Evolutionary conservation across 805 yeast species (phyloP).

Genomic region (Sungouiella blattae): DNA sequence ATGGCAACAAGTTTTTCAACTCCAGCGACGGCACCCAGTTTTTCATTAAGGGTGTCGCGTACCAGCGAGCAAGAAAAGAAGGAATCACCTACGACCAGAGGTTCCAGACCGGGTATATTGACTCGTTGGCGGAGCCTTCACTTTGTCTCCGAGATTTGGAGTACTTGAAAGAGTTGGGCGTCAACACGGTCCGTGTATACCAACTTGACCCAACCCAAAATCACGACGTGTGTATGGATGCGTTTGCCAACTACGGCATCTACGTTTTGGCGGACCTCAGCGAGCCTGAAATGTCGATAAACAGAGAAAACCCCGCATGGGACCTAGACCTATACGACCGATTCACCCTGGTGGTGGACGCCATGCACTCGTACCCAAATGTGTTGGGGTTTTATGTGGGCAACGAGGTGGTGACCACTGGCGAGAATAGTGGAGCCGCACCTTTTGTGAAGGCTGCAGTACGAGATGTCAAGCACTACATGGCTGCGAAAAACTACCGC

Average conservation of each 20-base stretch:
- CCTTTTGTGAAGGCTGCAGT: constrained; percentile 37
- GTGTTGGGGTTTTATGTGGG: constrained; percentile 40
- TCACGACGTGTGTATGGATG: constrained; percentile 28
- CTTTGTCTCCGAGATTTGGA: constrained; percentile 81
- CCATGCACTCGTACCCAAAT: constrained; percentile 29
- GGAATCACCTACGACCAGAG: constrained; percentile 21
- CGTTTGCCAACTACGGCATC: constrained; percentile 29
- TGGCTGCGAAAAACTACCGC: constrained; percentile 25
- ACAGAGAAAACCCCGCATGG: constrained; percentile 33
- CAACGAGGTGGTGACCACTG: constrained; percentile 35
- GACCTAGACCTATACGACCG: constrained; percentile 26
- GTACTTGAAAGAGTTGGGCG: constrained; percentile 60
- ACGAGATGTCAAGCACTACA: constrained; percentile 30
- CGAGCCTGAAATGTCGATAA: constrained; percentile 34
- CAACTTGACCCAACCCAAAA: constrained; percentile 67
- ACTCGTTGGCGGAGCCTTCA: constrained; percentile 69
- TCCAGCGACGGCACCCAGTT: constrained; percentile 74
- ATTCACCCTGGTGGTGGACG: constrained; percentile 32
- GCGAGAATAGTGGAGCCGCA: constrained; percentile 24
- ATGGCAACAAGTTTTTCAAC: constrained; percentile 76
- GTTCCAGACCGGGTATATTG: constrained; percentile 42
- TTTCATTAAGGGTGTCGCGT: constrained; percentile 83
- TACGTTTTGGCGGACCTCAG: constrained; percentile 35
- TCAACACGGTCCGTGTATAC: constrained; percentile 73
- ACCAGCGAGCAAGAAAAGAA: constrained; percentile 66